These are phyloP conservation scores for Porpolomopsis calyptriformis DNA, from an alignment of 768 basidiomycete genomes.

Conservation along the genomic window DNA sequence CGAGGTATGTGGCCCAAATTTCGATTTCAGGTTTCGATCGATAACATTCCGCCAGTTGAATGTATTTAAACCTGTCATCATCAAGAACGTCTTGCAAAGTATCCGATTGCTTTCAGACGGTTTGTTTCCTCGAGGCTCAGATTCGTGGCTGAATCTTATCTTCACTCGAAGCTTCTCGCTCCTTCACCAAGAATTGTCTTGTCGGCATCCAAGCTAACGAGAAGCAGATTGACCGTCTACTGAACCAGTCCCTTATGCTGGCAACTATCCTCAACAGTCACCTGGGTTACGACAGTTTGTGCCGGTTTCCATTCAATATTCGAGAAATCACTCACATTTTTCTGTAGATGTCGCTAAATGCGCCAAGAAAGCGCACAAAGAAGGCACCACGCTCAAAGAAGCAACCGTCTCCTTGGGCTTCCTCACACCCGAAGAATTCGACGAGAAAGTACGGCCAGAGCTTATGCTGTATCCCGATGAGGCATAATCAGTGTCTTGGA, in stretches of 20 bases:
- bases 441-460: conserved; percentile 86
- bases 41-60: conserved; percentile 52
- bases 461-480: conserved; percentile 69
- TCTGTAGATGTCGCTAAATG: conserved; percentile 87
- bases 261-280: conserved; percentile 95
- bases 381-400: conserved; percentile 93
- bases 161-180: conserved; percentile 53
- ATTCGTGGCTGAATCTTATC: conserved; percentile 6
- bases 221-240: conserved; percentile 74
- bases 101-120: conserved; percentile 91
- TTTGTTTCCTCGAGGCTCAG: conserved; percentile 19
- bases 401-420: conserved; percentile 84
- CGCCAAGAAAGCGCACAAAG: conserved; percentile 99
- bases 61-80: conserved; percentile 98
- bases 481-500: neutral
- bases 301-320: conserved; percentile 4
- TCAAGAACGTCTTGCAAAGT: conserved; percentile 95
- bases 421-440: conserved; percentile 85
- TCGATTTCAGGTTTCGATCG: neutral
- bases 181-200: conserved; percentile 95
- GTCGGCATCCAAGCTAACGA: conserved; percentile 96
- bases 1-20: conserved; percentile 48
- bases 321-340: neutral
- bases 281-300: conserved; percentile 93
- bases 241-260: conserved; percentile 96